phyloP scores from a whole-genome alignment of 345 rosid species.

The Populus deltoides region DNA sequence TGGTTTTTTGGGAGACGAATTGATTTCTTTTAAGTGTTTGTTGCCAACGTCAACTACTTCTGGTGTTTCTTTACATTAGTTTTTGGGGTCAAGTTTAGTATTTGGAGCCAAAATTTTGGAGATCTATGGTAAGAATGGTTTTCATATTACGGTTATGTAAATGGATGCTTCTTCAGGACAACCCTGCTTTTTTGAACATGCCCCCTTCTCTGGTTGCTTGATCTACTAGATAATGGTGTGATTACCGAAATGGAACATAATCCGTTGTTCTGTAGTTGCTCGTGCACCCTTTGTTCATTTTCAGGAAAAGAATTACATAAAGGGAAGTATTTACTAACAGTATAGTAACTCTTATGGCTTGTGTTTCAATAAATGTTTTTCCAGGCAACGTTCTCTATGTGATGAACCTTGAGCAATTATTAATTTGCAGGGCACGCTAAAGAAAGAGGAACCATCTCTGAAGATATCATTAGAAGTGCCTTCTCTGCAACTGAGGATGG shows the following conservation, averaged over 20 bases:
- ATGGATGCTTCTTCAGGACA: neutral
- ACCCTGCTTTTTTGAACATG: neutral
- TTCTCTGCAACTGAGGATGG: slow-evolving; percentile 84
- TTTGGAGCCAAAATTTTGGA: neutral
- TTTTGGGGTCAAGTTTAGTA: neutral
- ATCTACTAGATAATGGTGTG: neutral
- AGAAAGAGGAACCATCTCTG: slow-evolving; percentile 60
- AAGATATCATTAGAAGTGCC: slow-evolving; percentile 65
- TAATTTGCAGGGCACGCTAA: slow-evolving; percentile 50
- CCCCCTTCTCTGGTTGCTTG: neutral
- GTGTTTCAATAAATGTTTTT: neutral
- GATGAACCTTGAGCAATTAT: slow-evolving; percentile 12
- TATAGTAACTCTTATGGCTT: neutral
- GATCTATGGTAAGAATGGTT: neutral
- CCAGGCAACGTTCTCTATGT: neutral
- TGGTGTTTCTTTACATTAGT: neutral
- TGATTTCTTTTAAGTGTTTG: neutral
- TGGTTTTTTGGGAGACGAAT: neutral
- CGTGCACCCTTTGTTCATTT: neutral
- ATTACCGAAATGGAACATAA: neutral
- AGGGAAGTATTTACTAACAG: neutral
- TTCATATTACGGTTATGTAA: neutral
- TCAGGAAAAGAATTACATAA: neutral
- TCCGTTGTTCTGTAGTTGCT: neutral
- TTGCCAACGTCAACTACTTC: neutral